A percentile compares a stretch with the other conserved stretches of the same genome.
These are phyloP conservation scores for Mimosa bimucronata DNA, from an alignment of 306 rosid genomes.

Conservation along the genomic window DNA sequence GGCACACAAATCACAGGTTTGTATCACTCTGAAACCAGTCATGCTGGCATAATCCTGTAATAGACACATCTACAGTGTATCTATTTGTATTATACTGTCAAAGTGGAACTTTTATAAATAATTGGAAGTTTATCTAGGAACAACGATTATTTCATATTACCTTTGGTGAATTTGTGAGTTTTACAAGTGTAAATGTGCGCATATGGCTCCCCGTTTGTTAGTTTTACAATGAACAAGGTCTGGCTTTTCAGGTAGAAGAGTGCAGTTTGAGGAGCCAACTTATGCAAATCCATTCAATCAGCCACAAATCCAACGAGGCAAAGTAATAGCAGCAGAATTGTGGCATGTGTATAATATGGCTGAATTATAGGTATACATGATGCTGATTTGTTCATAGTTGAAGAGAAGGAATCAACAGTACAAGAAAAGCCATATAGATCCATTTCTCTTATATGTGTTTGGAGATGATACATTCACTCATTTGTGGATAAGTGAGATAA, in stretches of 20 bases:
- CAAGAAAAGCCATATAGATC: slow-evolving; percentile 16
- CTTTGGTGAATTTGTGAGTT: background rate
- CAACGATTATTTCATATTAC: background rate
- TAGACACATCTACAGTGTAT: slow-evolving; percentile 2
- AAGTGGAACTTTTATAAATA: background rate
- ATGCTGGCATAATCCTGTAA: background rate
- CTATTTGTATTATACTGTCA: background rate
- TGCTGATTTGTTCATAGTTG: slow-evolving; percentile 30
- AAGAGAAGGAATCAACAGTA: slow-evolving; percentile 25
- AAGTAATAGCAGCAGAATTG: background rate
- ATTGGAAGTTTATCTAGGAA: too few relatives aligned
- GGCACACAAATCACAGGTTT: slow-evolving; percentile 68
- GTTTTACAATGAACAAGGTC: background rate
- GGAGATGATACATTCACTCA: background rate
- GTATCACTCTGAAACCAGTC: slow-evolving; percentile 17
- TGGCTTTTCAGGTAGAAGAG: slow-evolving; percentile 73
- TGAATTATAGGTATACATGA: background rate
- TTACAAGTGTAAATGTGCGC: background rate
- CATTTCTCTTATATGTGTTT: slow-evolving; percentile 14
- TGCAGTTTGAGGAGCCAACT: slow-evolving; percentile 75
- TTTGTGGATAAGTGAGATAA: slow-evolving; percentile 23
- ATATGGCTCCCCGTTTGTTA: background rate
- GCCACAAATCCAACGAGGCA: slow-evolving; percentile 15
- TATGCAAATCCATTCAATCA: slow-evolving; percentile 53
- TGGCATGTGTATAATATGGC: slow-evolving; percentile 1